Conservation (phyloP, 2,329 filamentous ascomycete genomes). For the Calonectria ilicicola region DNA sequence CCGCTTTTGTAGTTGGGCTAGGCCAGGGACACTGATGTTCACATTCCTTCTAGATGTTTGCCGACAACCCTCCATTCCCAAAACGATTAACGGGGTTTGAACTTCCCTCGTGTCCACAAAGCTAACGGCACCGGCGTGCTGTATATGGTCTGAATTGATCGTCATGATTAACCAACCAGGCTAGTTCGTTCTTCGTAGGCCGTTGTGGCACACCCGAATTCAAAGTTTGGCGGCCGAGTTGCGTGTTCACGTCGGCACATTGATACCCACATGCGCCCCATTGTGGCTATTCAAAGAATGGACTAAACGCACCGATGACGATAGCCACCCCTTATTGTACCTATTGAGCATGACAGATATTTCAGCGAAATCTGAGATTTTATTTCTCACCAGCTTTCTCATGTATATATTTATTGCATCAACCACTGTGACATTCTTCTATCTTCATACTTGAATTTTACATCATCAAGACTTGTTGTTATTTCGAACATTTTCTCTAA, state of each 20-base stretch:
- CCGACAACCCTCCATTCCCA: not conserved
- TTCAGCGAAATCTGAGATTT: not conserved
- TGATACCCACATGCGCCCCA: not conserved
- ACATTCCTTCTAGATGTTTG: conserved; percentile 1
- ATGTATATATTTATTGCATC: not conserved
- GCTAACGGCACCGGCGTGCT: not conserved
- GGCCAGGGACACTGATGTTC: conserved; percentile 2
- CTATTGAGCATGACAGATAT: not conserved
- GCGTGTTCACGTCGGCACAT: not conserved
- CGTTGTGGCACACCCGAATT: not conserved
- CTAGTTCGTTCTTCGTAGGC: not conserved
- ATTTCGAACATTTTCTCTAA: not conserved
- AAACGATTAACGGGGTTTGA: not conserved
- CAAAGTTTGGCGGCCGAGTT: not conserved
- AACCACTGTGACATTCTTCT: not conserved
- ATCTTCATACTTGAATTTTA: not conserved
- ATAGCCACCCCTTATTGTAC: conserved; percentile 4
- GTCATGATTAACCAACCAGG: not conserved
- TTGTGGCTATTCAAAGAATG: conserved; percentile 7
- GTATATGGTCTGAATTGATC: not conserved
- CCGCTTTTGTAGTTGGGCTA: not conserved
- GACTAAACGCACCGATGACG: not conserved
- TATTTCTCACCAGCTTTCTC: not conserved
- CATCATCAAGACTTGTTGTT: not conserved
- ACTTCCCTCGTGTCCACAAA: not conserved